Conservation (phyloP, 768 basidiomycete genomes). For the Lenzites betulinus region DNA sequence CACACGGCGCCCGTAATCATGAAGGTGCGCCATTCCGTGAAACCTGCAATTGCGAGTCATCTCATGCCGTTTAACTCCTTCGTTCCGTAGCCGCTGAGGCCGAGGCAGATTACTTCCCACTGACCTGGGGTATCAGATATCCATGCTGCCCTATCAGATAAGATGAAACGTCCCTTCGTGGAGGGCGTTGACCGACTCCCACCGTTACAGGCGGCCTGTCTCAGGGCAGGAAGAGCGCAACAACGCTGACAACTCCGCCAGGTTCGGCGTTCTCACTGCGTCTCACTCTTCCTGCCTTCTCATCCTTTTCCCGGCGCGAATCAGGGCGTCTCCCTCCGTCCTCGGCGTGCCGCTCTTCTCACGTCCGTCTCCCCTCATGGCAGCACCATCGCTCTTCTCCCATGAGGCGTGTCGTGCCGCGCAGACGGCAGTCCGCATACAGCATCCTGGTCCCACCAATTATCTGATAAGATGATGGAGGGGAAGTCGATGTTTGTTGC, state of each 20-base stretch:
- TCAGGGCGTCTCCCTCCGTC: not conserved
- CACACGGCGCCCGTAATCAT: too few species aligned
- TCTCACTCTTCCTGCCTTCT: not conserved
- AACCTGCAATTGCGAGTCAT: too few species aligned
- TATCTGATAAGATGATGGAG: slow-evolving; percentile 32
- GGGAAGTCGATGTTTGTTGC: not conserved
- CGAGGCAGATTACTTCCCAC: not conserved
- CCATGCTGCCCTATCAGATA: slow-evolving; percentile 11
- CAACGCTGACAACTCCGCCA: not conserved
- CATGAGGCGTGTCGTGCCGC: slow-evolving; percentile 2
- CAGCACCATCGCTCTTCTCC: slow-evolving; percentile 1
- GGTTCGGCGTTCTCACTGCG: not conserved
- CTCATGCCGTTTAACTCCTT: not conserved
- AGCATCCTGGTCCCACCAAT: slow-evolving; percentile 1
- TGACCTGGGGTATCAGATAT: not conserved
- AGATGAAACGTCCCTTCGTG: too few species aligned
- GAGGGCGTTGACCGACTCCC: not conserved
- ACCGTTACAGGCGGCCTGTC: not conserved
- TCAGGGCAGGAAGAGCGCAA: slow-evolving; percentile 3
- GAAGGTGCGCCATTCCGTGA: too few species aligned
- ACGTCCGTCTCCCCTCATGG: slow-evolving; percentile 7
- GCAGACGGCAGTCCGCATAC: not conserved
- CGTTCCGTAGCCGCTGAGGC: not conserved
- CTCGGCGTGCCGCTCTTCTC: slow-evolving; percentile 14
- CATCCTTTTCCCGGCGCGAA: not conserved